These are phyloP conservation scores for Inga oerstediana DNA, from an alignment of 306 rosid genomes.

Conservation along the genomic window DNA sequence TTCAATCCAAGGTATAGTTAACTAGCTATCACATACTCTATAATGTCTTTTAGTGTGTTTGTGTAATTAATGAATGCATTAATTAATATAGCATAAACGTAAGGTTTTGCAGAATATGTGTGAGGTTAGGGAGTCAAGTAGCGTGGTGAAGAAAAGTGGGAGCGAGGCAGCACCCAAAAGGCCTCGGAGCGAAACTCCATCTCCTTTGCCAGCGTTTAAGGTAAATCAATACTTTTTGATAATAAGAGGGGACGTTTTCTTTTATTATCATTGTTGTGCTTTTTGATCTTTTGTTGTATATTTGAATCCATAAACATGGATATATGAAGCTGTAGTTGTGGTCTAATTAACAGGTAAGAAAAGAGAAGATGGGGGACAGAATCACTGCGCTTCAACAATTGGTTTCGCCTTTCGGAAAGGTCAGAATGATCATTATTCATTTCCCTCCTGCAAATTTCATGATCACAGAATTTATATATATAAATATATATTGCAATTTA, in stretches of 20 bases:
- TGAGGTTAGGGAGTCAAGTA: slow-evolving; percentile 68
- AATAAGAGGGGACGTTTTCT: slow-evolving; percentile 16
- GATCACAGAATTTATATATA: background rate
- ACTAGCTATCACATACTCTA: background rate
- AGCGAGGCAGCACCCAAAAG: slow-evolving; percentile 77
- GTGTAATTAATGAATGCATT: background rate
- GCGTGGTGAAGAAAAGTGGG: slow-evolving; percentile 76
- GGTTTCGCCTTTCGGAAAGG: slow-evolving; percentile 99
- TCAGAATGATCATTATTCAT: slow-evolving; percentile 45
- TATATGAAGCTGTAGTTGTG: slow-evolving; percentile 45
- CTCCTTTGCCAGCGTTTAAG: slow-evolving; percentile 99
- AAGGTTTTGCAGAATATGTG: slow-evolving; percentile 74
- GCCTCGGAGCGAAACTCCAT: slow-evolving; percentile 80
- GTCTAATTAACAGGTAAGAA: slow-evolving; percentile 69
- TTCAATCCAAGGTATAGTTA: slow-evolving; percentile 68
- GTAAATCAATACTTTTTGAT: slow-evolving; percentile 42
- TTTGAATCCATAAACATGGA: slow-evolving; percentile 33
- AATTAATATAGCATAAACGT: background rate
- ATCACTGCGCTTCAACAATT: slow-evolving; percentile 99
- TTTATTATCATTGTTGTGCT: background rate
- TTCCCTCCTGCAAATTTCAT: slow-evolving; percentile 38
- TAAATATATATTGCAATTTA: background rate
- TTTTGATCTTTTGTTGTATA: background rate
- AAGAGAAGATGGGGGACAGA: slow-evolving; percentile 99
- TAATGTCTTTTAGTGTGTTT: background rate